Conservation (phyloP, 2,329 filamentous ascomycete species). For the Phyllosticta ampelicida region DNA sequence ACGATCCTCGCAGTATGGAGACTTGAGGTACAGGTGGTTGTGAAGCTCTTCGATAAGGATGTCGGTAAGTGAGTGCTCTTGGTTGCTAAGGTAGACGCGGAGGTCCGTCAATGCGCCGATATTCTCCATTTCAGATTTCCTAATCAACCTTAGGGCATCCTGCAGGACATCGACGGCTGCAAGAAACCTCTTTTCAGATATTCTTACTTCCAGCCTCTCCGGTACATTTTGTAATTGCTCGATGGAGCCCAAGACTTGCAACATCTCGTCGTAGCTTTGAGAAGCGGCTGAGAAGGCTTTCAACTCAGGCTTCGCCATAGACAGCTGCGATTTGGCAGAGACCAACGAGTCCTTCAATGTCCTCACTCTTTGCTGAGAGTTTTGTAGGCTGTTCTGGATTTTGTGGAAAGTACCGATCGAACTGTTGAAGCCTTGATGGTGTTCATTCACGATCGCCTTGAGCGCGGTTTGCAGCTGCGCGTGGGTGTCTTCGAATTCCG, state of each 20-base stretch:
- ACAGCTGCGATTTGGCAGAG: conserved; percentile 68
- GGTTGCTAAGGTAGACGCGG: conserved; percentile 79
- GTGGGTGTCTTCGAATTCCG: conserved; percentile 73
- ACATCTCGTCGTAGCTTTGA: conserved; percentile 79
- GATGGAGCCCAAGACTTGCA: conserved; percentile 60
- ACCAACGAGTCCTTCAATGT: conserved; percentile 72
- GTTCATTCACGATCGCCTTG: conserved; percentile 93
- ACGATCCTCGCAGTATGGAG: conserved; percentile 89
- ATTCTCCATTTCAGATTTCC: conserved; percentile 78
- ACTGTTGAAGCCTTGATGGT: conserved; percentile 98
- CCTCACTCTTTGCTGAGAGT: conserved; percentile 77
- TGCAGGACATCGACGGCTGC: conserved; percentile 87
- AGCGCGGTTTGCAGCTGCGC: conserved; percentile 83
- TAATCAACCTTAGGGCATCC: conserved; percentile 70
- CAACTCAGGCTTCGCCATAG: conserved; percentile 78
- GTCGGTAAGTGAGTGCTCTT: conserved; percentile 84
- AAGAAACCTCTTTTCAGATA: conserved; percentile 92
- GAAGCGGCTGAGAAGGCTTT: conserved; percentile 81
- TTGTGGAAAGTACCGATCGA: conserved; percentile 99
- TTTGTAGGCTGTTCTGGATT: conserved; percentile 86
- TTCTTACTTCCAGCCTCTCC: conserved; percentile 83
- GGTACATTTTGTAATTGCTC: conserved; percentile 84
- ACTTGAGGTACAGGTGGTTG: conserved; percentile 94
- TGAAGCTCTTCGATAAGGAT: conserved; percentile 96
- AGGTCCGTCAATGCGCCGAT: conserved; percentile 84